These are phyloP conservation scores for Talaromyces sp. DNA, from an alignment of 2,329 filamentous ascomycete genomes.

Conservation along the genomic window DNA sequence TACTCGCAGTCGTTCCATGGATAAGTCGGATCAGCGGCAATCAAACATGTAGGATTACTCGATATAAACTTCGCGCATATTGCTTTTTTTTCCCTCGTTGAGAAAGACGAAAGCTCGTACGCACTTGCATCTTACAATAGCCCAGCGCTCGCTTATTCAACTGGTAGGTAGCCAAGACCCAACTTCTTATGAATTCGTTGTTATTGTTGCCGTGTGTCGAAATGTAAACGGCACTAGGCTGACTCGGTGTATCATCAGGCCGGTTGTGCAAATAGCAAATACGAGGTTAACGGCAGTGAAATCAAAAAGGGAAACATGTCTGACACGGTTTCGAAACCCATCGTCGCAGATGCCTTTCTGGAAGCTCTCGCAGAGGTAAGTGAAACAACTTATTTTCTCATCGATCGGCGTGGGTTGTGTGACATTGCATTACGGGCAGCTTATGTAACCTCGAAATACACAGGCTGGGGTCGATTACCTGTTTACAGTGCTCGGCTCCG, in stretches of 20 bases:
- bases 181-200: background rate
- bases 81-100: background rate
- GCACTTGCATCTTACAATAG: background rate
- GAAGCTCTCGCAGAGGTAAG: slow-evolving; percentile 21
- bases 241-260: background rate
- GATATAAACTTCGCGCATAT: background rate
- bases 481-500: slow-evolving; percentile 21
- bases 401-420: background rate
- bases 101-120: background rate
- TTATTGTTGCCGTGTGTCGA: background rate
- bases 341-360: slow-evolving; percentile 22
- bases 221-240: background rate
- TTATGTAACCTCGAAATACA: slow-evolving; percentile 13
- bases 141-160: background rate
- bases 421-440: background rate
- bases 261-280: background rate
- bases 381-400: background rate
- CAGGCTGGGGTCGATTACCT: slow-evolving; percentile 21
- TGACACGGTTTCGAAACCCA: slow-evolving; percentile 8
- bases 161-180: background rate
- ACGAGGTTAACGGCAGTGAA: background rate
- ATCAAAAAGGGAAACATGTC: slow-evolving; percentile 1
- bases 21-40: background rate
- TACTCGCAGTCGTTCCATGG: background rate
- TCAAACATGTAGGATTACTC: background rate